These are phyloP conservation scores for Zymoseptoria pseudotritici DNA, from an alignment of 2,329 filamentous ascomycete species.

Conservation along the genomic window DNA sequence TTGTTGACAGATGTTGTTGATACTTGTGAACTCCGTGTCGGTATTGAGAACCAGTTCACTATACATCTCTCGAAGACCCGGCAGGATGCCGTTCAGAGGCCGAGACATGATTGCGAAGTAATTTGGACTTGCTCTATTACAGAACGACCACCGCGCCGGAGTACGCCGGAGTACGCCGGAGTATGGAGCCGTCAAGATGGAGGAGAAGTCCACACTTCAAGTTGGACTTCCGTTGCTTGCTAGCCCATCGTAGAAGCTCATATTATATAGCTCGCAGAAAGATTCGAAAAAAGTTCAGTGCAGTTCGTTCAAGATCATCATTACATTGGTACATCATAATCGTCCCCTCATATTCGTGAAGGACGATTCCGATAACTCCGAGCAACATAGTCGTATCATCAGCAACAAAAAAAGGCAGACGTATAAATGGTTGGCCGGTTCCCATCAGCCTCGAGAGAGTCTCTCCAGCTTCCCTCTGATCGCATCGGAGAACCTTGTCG, in stretches of 20 bases:
- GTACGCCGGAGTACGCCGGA: not conserved
- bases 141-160: not conserved
- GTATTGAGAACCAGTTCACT: not conserved
- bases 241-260: not conserved
- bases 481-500: slow-evolving; percentile 48
- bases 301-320: not conserved
- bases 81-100: not conserved
- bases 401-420: not conserved
- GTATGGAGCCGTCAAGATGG: not conserved
- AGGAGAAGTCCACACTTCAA: not conserved
- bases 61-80: not conserved
- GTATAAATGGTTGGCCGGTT: not conserved
- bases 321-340: not conserved
- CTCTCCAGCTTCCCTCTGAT: slow-evolving; percentile 48
- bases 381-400: slow-evolving; percentile 1
- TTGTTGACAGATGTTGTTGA: too few relatives aligned
- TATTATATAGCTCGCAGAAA: not conserved
- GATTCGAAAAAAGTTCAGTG: not conserved
- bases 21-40: too few relatives aligned
- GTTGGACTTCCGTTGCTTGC: not conserved
- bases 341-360: not conserved
- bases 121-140: not conserved
- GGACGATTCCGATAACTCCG: not conserved
- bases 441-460: slow-evolving; percentile 29
- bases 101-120: not conserved